phyloP scores from a whole-genome alignment of 192 early-diverging fungal genomes.

The Mortierella antarctica region DNA sequence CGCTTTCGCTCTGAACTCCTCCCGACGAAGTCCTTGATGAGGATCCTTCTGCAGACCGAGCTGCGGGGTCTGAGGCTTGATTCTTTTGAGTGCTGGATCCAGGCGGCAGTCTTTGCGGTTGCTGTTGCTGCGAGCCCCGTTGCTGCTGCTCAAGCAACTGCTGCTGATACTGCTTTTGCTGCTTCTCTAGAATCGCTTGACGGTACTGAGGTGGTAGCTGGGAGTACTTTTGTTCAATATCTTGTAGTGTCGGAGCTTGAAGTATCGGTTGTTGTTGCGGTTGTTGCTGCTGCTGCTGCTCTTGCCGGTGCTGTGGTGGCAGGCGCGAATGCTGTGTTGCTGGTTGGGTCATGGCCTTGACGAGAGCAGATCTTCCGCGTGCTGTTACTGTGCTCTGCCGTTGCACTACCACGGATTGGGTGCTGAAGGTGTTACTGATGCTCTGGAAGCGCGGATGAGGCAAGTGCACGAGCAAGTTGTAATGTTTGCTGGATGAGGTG shows the following conservation, averaged over 20 bases:
- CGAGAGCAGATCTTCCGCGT: too few species aligned
- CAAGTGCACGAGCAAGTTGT: neutral
- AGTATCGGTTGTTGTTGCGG: slow-evolving; percentile 18
- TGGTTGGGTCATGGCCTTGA: slow-evolving; percentile 6
- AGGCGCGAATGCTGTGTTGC: slow-evolving; percentile 10
- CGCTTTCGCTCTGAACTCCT: neutral
- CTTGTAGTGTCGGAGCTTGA: slow-evolving; percentile 23
- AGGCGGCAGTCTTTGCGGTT: slow-evolving; percentile 6
- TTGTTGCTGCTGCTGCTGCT: slow-evolving; percentile 14
- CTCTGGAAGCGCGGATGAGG: neutral
- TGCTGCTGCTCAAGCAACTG: slow-evolving; percentile 22
- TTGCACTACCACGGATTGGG: too few species aligned
- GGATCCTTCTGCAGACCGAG: neutral
- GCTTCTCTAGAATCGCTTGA: slow-evolving; percentile 38
- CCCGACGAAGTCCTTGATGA: neutral
- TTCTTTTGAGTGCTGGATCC: neutral
- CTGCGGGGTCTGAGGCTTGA: neutral
- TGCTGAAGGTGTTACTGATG: neutral
- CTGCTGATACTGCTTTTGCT: slow-evolving; percentile 28
- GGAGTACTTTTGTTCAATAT: slow-evolving; percentile 32
- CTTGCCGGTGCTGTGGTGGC: slow-evolving; percentile 19
- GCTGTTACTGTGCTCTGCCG: too few species aligned
- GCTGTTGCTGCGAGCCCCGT: slow-evolving; percentile 17
- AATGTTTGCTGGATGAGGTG: too few species aligned
- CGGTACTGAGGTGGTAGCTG: slow-evolving; percentile 50